Evolutionary conservation across 1,139 yeast genomes (phyloP).

Genomic region (Spathaspora sp.): DNA sequence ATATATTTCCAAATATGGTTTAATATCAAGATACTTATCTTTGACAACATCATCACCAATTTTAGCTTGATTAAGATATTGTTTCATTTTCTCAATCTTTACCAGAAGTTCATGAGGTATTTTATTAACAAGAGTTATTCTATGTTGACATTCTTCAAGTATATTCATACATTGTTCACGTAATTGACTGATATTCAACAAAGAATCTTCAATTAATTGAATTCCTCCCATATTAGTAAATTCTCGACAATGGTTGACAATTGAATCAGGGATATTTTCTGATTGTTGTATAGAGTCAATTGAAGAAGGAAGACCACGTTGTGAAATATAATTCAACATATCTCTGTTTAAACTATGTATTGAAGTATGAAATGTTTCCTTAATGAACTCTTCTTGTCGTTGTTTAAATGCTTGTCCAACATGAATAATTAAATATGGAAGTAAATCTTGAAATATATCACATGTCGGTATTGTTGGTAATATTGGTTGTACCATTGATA

Average conservation of each 20-base stretch:
- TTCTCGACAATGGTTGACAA: constrained; percentile 55
- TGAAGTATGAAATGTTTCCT: constrained; percentile 51
- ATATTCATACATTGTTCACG: constrained; percentile 41
- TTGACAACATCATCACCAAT: constrained; percentile 58
- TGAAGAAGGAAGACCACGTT: constrained; percentile 57
- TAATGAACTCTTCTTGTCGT: constrained; percentile 58
- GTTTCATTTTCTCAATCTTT: constrained; percentile 43
- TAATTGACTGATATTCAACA: constrained; percentile 46
- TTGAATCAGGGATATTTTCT: constrained; percentile 57
- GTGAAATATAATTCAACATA: constrained; percentile 44
- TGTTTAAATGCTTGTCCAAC: constrained; percentile 69
- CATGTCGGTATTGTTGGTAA: constrained; percentile 22
- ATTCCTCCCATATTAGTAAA: constrained; percentile 58
- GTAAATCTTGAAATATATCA: constrained; percentile 52
- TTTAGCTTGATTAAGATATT: constrained; percentile 58
- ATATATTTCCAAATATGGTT: constrained; percentile 43
- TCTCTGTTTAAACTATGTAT: constrained; percentile 49
- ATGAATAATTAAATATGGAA: constrained; percentile 69
- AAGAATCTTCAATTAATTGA: constrained; percentile 36
- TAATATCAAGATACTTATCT: constrained; percentile 43
- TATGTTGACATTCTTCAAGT: constrained; percentile 43
- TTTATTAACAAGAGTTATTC: constrained; percentile 55
- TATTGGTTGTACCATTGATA: constrained; percentile 56
- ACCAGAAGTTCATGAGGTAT: constrained; percentile 34
- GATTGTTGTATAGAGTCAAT: constrained; percentile 66